Conservation (phyloP, 345 rosid species). For the Euphorbia lathyris region DNA sequence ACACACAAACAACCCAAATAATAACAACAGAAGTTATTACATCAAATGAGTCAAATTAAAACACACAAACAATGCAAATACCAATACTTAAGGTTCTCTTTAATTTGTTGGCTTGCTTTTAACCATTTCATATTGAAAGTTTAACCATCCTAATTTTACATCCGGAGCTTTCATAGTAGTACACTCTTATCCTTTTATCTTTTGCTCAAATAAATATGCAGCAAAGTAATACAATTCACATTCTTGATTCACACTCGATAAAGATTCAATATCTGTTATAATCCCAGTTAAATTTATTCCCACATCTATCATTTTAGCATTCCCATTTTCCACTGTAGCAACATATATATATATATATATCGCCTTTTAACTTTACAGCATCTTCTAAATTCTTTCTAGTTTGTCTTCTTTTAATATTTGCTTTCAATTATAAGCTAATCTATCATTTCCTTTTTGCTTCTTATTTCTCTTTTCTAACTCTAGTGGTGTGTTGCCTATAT, state of each 20-base stretch:
- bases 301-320: not conserved
- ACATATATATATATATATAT: not conserved
- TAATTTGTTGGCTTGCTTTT: not conserved
- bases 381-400: not conserved
- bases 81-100: not conserved
- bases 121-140: not conserved
- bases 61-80: not conserved
- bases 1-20: not conserved
- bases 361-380: not conserved
- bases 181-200: not conserved
- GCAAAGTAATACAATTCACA: not conserved
- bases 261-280: not conserved
- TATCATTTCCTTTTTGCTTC: not conserved
- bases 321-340: not conserved
- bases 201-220: slow-evolving; percentile 2
- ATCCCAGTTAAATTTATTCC: not conserved
- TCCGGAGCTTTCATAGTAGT: not conserved
- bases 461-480: not conserved
- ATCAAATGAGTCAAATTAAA: not conserved
- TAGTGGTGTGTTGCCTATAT: not conserved
- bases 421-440: not conserved
- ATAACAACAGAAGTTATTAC: too few relatives aligned
- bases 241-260: not conserved
- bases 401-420: not conserved
- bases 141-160: not conserved